Conservation (phyloP, 1,139 yeast genomes). For the Blastobotrys aristatus region DNA sequence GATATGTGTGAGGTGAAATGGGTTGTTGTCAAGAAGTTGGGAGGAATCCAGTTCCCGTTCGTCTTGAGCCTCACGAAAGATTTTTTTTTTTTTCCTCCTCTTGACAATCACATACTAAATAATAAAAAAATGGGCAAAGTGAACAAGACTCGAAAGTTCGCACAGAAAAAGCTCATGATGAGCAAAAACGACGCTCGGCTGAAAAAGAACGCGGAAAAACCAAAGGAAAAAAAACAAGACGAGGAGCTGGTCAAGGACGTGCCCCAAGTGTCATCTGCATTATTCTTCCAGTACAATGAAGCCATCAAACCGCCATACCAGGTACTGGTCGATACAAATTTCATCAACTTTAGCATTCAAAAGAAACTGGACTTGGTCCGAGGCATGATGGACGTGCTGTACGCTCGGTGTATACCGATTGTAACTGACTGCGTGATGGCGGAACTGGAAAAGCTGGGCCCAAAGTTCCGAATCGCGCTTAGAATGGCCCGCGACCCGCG, state of each 20-base stretch:
- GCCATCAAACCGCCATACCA: slow-evolving; percentile 97
- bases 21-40: neutral
- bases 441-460: slow-evolving; percentile 92
- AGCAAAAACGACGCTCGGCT: slow-evolving; percentile 67
- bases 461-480: slow-evolving; percentile 87
- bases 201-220: slow-evolving; percentile 39
- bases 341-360: slow-evolving; percentile 91
- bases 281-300: slow-evolving; percentile 89
- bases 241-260: slow-evolving; percentile 77
- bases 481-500: slow-evolving; percentile 91
- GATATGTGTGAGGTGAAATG: slow-evolving; percentile 1
- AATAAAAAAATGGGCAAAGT: slow-evolving; percentile 76
- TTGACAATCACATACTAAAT: neutral
- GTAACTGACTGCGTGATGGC: slow-evolving; percentile 98
- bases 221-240: slow-evolving; percentile 44
- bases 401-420: slow-evolving; percentile 92
- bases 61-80: slow-evolving; percentile 2
- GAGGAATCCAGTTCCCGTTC: too few relatives aligned
- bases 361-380: slow-evolving; percentile 88
- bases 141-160: slow-evolving; percentile 93
- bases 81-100: slow-evolving; percentile 7
- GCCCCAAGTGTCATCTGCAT: slow-evolving; percentile 94
- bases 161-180: slow-evolving; percentile 78
- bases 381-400: slow-evolving; percentile 93
- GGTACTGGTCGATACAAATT: slow-evolving; percentile 90